A percentile compares a stretch with the other conserved stretches of the same genome.
phyloP scores from a whole-genome alignment of 495 filamentous ascomycete genomes.

The Saxophila tyrrhenica region DNA sequence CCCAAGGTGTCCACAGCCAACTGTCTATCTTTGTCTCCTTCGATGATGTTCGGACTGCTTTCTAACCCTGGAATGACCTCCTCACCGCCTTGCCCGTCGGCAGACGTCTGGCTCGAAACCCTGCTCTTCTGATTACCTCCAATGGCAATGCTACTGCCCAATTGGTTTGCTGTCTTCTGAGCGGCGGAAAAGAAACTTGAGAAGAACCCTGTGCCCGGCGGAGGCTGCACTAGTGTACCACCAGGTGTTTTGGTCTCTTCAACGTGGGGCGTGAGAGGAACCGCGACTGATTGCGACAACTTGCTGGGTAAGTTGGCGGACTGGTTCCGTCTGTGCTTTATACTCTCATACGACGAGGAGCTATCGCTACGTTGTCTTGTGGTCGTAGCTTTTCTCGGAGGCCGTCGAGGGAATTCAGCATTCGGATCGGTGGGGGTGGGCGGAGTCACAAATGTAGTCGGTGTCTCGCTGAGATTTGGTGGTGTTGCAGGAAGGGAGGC shows the following conservation, averaged over 20 bases:
- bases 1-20: conserved; percentile 83
- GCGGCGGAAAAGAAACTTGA: conserved; percentile 85
- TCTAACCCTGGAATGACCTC: conserved; percentile 27
- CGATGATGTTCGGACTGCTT: conserved; percentile 6
- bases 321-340: conserved; percentile 39
- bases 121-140: conserved; percentile 20
- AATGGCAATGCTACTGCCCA: conserved; percentile 68
- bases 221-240: conserved; percentile 32
- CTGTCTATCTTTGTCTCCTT: conserved; percentile 25
- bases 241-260: conserved; percentile 48
- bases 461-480: conserved; percentile 26
- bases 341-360: conserved; percentile 11
- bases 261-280: conserved; percentile 57
- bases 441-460: conserved; percentile 32
- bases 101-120: conserved; percentile 1
- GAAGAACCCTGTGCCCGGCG: conserved; percentile 62
- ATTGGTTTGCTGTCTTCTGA: conserved; percentile 80
- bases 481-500: conserved; percentile 23
- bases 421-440: conserved; percentile 31
- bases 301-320: conserved; percentile 67
- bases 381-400: neutral
- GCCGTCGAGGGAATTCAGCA: conserved; percentile 11
- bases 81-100: conserved; percentile 28
- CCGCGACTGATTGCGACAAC: conserved; percentile 66
- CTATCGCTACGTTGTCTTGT: neutral